Evolutionary conservation across 2,329 filamentous ascomycete species (phyloP).

Genomic region (Verticillium nonalfalfae): DNA sequence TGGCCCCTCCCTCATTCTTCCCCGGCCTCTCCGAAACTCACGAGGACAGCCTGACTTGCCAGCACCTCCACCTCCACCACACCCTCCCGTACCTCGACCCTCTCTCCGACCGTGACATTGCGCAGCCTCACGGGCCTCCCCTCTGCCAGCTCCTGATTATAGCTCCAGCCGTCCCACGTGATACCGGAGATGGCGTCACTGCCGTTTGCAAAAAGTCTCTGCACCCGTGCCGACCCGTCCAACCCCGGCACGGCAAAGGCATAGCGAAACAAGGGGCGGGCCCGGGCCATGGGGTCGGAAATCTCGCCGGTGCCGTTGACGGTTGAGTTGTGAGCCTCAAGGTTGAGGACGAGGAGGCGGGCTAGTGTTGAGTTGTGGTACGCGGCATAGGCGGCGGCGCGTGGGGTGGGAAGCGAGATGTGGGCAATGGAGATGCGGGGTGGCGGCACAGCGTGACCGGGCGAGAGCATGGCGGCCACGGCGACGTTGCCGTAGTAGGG

Average conservation of each 20-base stretch:
- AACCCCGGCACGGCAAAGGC: constrained; percentile 27
- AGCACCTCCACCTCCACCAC: constrained; percentile 27
- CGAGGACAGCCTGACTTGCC: constrained; percentile 34
- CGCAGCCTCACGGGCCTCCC: constrained; percentile 45
- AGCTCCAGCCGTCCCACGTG: constrained; percentile 55
- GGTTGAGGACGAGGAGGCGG: constrained; percentile 49
- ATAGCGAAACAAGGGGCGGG: constrained; percentile 27
- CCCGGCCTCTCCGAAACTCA: constrained; percentile 19
- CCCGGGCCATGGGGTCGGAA: constrained; percentile 20
- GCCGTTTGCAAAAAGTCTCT: constrained; percentile 52
- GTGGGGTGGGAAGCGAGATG: constrained; percentile 30
- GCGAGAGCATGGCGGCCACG: constrained; percentile 48
- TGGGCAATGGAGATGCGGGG: constrained; percentile 37
- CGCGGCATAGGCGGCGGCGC: constrained; percentile 49
- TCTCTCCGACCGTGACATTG: constrained; percentile 50
- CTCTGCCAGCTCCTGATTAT: constrained; percentile 50
- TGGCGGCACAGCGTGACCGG: constrained; percentile 20
- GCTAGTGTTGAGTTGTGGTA: constrained; percentile 37
- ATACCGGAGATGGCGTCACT: constrained; percentile 58
- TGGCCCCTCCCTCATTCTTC: neutral
- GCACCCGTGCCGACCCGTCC: constrained; percentile 24
- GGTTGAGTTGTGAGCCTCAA: constrained; percentile 54
- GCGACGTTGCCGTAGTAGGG: constrained; percentile 59
- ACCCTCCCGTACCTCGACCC: constrained; percentile 26
- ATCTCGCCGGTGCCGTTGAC: constrained; percentile 26